Evolutionary conservation across 306 rosid genomes (phyloP), one percentile per base, ranked within the genome.

Genomic region (Lathyrus tuberosus): DNA sequence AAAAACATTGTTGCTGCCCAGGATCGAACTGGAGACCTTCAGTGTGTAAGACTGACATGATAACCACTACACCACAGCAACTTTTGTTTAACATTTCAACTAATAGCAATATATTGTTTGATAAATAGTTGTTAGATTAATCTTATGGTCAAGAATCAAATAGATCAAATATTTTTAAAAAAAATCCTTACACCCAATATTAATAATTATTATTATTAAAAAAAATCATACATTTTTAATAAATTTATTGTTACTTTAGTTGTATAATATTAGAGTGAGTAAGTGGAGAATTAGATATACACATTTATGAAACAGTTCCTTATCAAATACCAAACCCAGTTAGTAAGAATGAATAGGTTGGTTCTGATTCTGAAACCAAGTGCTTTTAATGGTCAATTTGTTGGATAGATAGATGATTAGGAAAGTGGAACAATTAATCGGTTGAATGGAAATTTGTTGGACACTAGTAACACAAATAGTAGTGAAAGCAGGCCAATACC

Each of bases 61-160:
- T 80, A 70, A 80, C 80, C 77, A 80, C 84, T 80, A 75, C 84
- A 80, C 84, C 80, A 80, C 80, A 80, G 83, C 77, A 80, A 74
- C 61, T 24, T 24, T 0, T 12, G 10, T 0, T 33, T 5, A 6
- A 1, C 6, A 0, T 1, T 33, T 6, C 6, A 6, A 33, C 9
- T 0, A 6, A 1, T 1, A 33, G 0, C 1, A 0, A 33, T 4
- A 4, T 31, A 31, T 4, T 31, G 1, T 33, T 1, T 6, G 2
- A 0, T 6, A 1, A 0, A 1, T 1, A 6, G 8, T 6, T 33
- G 38, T 1, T 1, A 33, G 38, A 5, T 33, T 33, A 33, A 6
- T 33, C 38, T 9, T 6, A 33, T 33, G 38, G 2, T 5, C 38
- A 33, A 33, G 8, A 33, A 33, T 6, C 9, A 33, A 33, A 33